Evolutionary conservation across 148 eudicot genomes (phyloP).

Genomic region (Rhododendron simsii): DNA sequence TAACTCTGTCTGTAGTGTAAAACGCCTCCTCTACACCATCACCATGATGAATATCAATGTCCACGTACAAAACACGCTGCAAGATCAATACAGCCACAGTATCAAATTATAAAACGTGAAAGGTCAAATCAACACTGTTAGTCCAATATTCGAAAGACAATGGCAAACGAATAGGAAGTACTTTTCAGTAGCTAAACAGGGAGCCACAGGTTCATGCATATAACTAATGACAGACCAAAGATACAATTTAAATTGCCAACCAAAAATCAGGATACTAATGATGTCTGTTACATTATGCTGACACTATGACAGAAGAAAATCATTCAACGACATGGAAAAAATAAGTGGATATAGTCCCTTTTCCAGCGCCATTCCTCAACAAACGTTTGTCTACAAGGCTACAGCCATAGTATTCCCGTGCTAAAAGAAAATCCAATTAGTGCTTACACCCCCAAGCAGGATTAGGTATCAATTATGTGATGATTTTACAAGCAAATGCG

Average conservation of each 20-base stretch:
- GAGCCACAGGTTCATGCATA: not conserved
- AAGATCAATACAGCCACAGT: not conserved
- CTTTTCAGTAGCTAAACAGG: not conserved
- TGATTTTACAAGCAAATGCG: not conserved
- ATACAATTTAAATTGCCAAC: not conserved
- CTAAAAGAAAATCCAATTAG: not conserved
- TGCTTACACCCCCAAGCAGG: not conserved
- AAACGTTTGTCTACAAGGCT: not conserved
- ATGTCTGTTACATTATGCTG: not conserved
- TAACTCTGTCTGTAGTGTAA: conserved; percentile 71
- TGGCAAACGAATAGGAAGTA: not conserved
- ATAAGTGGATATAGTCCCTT: not conserved
- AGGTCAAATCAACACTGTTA: not conserved
- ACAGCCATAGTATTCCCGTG: not conserved
- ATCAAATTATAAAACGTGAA: not conserved
- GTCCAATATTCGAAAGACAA: not conserved
- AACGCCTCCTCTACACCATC: conserved; percentile 75
- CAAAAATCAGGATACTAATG: not conserved
- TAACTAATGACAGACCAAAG: not conserved
- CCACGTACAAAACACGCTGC: conserved; percentile 71
- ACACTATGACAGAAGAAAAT: not conserved
- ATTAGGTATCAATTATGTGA: not conserved
- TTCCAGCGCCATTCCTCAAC: not conserved
- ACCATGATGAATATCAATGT: conserved; percentile 70
- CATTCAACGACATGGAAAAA: not conserved